A percentile compares a stretch with the other conserved stretches of the same genome.
These are phyloP conservation scores for Exophiala xenobiotica DNA, from an alignment of 2,329 filamentous ascomycete species.

Conservation along the genomic window DNA sequence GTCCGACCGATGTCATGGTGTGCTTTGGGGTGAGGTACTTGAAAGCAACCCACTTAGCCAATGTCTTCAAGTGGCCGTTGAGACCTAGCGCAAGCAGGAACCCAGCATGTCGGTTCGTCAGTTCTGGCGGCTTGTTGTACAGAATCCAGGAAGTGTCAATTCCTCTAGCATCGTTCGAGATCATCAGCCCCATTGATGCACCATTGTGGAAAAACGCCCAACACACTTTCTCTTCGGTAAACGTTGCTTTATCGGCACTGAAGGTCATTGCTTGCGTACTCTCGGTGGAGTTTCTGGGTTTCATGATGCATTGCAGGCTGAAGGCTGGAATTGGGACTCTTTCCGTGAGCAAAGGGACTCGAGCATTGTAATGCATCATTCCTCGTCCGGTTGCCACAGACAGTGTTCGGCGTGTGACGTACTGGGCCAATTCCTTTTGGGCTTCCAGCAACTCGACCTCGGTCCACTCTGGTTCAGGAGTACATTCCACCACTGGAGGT, in stretches of 20 bases:
- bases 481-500: slow-evolving; percentile 73
- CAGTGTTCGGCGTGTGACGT: slow-evolving; percentile 80
- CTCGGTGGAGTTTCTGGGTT: slow-evolving; percentile 77
- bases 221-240: slow-evolving; percentile 93
- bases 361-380: slow-evolving; percentile 82
- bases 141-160: slow-evolving; percentile 99
- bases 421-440: slow-evolving; percentile 85
- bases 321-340: slow-evolving; percentile 88
- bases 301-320: slow-evolving; percentile 86
- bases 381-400: slow-evolving; percentile 85
- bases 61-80: slow-evolving; percentile 88
- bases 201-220: slow-evolving; percentile 99
- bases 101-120: slow-evolving; percentile 94
- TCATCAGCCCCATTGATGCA: slow-evolving; percentile 86
- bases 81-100: slow-evolving; percentile 87
- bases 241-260: slow-evolving; percentile 81
- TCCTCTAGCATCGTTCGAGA: slow-evolving; percentile 83
- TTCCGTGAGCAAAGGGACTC: slow-evolving; percentile 86
- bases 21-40: slow-evolving; percentile 99
- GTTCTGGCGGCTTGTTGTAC: slow-evolving; percentile 91
- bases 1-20: slow-evolving; percentile 96
- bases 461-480: slow-evolving; percentile 71
- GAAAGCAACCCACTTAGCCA: slow-evolving; percentile 98
- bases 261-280: slow-evolving; percentile 48
- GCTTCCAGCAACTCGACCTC: slow-evolving; percentile 87